phyloP scores from a whole-genome alignment of 106 monocot genomes.

The Dendrobium chrysotoxum region DNA sequence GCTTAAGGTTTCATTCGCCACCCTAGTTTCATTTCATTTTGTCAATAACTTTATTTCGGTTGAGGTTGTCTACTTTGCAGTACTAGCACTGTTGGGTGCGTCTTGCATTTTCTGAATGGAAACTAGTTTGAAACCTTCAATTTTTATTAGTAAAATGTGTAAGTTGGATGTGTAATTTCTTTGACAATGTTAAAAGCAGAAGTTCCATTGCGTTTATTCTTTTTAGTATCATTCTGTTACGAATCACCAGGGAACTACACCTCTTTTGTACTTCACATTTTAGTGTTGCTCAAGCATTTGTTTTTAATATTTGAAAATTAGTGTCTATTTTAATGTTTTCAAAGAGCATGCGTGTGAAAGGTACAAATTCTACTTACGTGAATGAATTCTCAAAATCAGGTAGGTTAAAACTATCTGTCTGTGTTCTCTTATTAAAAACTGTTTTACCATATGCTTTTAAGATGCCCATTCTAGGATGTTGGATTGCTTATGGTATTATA shows the following conservation, averaged over 20 bases:
- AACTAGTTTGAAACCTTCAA: no score
- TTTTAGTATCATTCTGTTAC: no score
- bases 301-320: background rate
- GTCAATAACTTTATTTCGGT: no score
- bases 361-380: background rate
- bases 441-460: background rate
- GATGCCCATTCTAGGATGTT: background rate
- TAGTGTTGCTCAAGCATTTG: background rate
- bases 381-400: background rate
- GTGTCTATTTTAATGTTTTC: background rate
- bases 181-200: no score
- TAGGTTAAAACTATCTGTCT: background rate
- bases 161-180: no score
- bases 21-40: no score
- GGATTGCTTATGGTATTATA: background rate
- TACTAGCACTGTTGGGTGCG: no score
- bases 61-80: no score
- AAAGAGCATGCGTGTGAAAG: background rate
- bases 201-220: no score
- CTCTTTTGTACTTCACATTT: background rate
- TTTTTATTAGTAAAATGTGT: no score
- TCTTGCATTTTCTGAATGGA: no score
- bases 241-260: background rate
- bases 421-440: background rate
- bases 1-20: no score